Base-by-base conservation (phyloP, 768 basidiomycete genomes). In the Inosperma sp. region DNA sequence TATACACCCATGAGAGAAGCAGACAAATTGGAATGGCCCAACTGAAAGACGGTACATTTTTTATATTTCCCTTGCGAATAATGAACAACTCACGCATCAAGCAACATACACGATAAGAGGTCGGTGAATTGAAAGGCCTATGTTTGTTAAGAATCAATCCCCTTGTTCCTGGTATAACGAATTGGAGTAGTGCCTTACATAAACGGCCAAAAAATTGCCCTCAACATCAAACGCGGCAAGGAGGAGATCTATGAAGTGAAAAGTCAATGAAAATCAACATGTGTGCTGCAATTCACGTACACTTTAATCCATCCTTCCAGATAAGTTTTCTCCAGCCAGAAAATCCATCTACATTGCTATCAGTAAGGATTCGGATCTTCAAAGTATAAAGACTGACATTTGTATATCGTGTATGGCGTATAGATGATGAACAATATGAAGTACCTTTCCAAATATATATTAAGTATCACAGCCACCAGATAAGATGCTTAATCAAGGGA, bases 1-100 rank as follows among this genome's bases (percentile, higher is more conserved):
- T 82, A 68, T 88, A 93, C 7, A 93, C 46, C 81, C 83, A 93
- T 25, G 83, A 83, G 67, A 93, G 82, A 68, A 88, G 77, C 63
- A 93, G 71, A 65, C 91, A 93, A 10, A 88, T 79, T 21, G 91
- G 91, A 59, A 91, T 93, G 1, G 91, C 91, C 90, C 89, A 92
- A 47, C 86, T 88, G 42, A 7, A 40, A 7, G 12, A 50, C 46
- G 6, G n/a, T n/a, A 23, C 7, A 35, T 46, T 5, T 47, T 1
- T 25, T 60, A 19, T 23, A 31, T 6, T 42, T 17, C 9, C 35
- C 19, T 17, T 19, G 35, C 33, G 16, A n/a, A 34, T 21, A 48
- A 4, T 16, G 4, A 14, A 29, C 10, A 22, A 69, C 82, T 54
- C 63, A 88, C 81, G 90, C 88, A 61, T 93, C 89, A 40, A 93